A percentile compares a stretch with the other conserved stretches of the same genome.
phyloP scores from a whole-genome alignment of 768 basidiomycete species.

The Hysterangium stoloniferum region DNA sequence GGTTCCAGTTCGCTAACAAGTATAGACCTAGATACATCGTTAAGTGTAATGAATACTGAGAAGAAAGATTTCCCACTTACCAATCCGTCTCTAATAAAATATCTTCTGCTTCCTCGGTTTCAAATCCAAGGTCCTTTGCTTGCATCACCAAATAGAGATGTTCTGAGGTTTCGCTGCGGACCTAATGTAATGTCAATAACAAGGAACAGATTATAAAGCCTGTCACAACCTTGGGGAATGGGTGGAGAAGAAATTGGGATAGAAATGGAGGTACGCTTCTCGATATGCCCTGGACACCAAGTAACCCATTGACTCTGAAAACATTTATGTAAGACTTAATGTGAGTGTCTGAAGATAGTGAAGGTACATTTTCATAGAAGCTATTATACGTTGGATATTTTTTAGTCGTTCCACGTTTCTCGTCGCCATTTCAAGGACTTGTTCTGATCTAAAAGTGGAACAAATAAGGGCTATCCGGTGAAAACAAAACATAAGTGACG shows the following conservation, averaged over 20 bases:
- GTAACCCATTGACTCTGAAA: constrained; percentile 56
- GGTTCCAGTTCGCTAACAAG: no score
- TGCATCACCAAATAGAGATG: constrained; percentile 74
- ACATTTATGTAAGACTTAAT: background rate
- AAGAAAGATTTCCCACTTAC: no score
- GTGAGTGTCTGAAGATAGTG: constrained; percentile 8
- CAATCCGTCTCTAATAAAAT: constrained; percentile 77
- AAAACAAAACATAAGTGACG: constrained; percentile 21
- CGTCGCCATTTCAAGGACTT: constrained; percentile 47
- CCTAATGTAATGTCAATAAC: no score
- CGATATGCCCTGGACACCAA: constrained; percentile 43
- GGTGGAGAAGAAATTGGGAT: constrained; percentile 61
- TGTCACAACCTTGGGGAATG: constrained; percentile 69
- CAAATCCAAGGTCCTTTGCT: constrained; percentile 54
- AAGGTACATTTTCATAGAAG: constrained; percentile 78
- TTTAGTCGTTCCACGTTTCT: constrained; percentile 65
- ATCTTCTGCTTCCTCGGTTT: constrained; percentile 61
- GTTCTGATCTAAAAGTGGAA: constrained; percentile 30
- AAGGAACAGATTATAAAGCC: background rate
- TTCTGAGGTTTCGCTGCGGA: constrained; percentile 77
- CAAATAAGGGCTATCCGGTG: constrained; percentile 7
- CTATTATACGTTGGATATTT: constrained; percentile 72
- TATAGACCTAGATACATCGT: no score
- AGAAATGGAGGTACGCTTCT: constrained; percentile 36
- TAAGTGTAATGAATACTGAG: no score